Evolutionary conservation across 2,329 filamentous ascomycete genomes (phyloP).

Genomic region (Rhinocladiella similis): DNA sequence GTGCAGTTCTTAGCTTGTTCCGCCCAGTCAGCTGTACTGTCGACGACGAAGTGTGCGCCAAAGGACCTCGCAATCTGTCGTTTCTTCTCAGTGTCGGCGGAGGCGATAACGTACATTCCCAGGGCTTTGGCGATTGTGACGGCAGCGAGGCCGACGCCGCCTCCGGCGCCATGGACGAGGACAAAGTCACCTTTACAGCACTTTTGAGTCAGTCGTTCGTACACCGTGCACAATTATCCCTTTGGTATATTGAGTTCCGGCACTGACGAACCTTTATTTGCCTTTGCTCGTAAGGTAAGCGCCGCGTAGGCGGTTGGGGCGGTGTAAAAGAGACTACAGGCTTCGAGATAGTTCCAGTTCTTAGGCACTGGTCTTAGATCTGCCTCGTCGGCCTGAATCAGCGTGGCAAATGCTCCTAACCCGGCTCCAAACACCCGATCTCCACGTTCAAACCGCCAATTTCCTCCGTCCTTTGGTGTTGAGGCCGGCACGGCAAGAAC

Average conservation of each 20-base stretch:
- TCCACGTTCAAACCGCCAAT: neutral
- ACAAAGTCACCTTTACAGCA: constrained; percentile 70
- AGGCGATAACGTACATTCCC: constrained; percentile 86
- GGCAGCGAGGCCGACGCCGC: constrained; percentile 85
- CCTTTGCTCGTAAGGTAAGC: constrained; percentile 25
- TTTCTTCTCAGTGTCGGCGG: constrained; percentile 78
- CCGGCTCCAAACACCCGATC: constrained; percentile 5
- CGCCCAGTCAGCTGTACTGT: constrained; percentile 72
- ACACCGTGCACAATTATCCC: too few species aligned
- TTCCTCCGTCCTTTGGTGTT: neutral
- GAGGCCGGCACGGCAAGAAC: constrained; percentile 1
- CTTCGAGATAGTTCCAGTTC: constrained; percentile 7
- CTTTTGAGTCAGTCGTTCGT: neutral
- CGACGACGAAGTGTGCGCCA: constrained; percentile 78
- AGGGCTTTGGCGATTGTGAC: constrained; percentile 92
- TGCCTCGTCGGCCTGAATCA: constrained; percentile 1
- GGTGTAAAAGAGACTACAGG: constrained; percentile 4
- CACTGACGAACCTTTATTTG: constrained; percentile 79
- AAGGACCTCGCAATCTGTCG: constrained; percentile 73
- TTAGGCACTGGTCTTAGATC: constrained; percentile 4
- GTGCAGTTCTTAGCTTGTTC: constrained; percentile 49
- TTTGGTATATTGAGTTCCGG: constrained; percentile 45
- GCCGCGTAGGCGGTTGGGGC: constrained; percentile 7
- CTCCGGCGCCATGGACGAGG: constrained; percentile 86
- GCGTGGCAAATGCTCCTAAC: constrained; percentile 4